Evolutionary conservation across 2,329 filamentous ascomycete species (phyloP).

Genomic region (Arthrinium puccinioides): DNA sequence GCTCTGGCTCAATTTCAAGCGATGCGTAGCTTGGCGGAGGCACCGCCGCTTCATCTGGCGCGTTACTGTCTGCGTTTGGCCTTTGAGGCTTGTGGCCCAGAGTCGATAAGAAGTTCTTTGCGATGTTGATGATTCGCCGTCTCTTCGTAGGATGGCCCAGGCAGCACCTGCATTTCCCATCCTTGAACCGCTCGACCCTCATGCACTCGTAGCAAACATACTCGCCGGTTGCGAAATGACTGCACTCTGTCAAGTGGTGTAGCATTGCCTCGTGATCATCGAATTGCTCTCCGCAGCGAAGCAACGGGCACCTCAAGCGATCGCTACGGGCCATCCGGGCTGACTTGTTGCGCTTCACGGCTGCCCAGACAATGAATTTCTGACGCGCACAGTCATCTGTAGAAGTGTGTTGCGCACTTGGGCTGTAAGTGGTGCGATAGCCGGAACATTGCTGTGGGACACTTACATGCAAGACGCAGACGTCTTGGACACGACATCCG

Average conservation of each 20-base stretch:
- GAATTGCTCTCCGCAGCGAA: conserved; percentile 43
- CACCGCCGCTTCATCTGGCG: conserved; percentile 22
- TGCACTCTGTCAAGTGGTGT: conserved; percentile 41
- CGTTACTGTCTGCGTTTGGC: conserved; percentile 17
- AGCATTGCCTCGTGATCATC: conserved; percentile 47
- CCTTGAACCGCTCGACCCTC: conserved; percentile 44
- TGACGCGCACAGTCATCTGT: conserved; percentile 44
- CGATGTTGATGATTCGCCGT: conserved; percentile 43
- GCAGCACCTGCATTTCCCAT: conserved; percentile 42
- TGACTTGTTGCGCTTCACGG: conserved; percentile 45
- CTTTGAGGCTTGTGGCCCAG: conserved; percentile 41
- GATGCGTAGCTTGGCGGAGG: conserved; percentile 41
- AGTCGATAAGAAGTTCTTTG: conserved; percentile 46
- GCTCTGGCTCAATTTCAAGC: conserved; percentile 20
- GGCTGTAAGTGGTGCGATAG: too few species aligned
- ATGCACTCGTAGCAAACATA: conserved; percentile 51
- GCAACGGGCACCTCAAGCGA: conserved; percentile 42
- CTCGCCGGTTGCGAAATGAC: conserved; percentile 40
- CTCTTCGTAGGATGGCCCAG: conserved; percentile 43
- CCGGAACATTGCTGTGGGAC: too few species aligned
- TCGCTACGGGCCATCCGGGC: conserved; percentile 38
- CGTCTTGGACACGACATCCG: conserved; percentile 12
- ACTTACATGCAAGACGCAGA: conserved; percentile 24
- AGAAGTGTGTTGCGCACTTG: conserved; percentile 35
- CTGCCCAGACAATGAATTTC: conserved; percentile 50